phyloP scores from a whole-genome alignment of 83 land plant species.

The Isoetes engelmannii region DNA sequence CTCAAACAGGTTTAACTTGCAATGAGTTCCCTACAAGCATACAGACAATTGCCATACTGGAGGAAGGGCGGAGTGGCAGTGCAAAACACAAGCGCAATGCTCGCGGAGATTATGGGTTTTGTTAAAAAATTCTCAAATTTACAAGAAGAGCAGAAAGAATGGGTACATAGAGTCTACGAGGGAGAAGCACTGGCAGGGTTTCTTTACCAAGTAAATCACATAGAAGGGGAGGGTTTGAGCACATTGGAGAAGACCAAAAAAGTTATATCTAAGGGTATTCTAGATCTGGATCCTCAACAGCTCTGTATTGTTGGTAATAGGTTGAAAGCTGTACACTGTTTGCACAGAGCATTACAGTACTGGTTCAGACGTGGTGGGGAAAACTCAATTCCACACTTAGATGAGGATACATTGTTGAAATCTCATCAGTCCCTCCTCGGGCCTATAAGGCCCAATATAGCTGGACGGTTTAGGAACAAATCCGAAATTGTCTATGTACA shows the following conservation, averaged over 20 bases:
- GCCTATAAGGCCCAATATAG: background rate
- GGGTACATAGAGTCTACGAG: background rate
- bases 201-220: background rate
- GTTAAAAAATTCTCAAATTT: background rate
- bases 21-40: too few relatives aligned
- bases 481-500: background rate
- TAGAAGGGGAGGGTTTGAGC: conserved; percentile 2
- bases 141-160: background rate
- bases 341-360: background rate
- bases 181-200: background rate
- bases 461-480: background rate
- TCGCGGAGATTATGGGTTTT: background rate
- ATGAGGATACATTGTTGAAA: background rate
- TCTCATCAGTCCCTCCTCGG: background rate
- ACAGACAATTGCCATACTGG: background rate
- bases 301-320: background rate
- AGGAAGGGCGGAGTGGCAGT: background rate
- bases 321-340: background rate
- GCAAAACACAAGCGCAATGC: background rate
- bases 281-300: background rate
- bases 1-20: too few relatives aligned
- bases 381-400: background rate
- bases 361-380: background rate
- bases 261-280: background rate
- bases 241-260: background rate